These are phyloP conservation scores for Linum lewisii DNA, from an alignment of 345 rosid species.

Conservation along the genomic window DNA sequence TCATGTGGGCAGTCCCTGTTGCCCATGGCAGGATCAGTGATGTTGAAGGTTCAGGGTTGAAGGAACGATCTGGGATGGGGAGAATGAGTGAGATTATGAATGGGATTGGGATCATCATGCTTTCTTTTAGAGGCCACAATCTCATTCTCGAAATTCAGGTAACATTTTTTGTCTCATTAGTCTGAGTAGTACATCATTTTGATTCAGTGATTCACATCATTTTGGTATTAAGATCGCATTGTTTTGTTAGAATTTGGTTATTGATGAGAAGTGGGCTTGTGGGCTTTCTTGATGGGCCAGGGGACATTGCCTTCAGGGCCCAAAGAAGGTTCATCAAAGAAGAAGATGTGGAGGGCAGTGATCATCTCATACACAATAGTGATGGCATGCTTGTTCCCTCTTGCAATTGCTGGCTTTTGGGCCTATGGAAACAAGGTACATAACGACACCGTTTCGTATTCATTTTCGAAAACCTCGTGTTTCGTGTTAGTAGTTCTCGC, in stretches of 20 bases:
- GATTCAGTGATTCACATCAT: too few relatives aligned
- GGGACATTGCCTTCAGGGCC: constrained; percentile 42
- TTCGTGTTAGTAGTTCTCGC: too few relatives aligned
- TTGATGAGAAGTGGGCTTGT: not conserved
- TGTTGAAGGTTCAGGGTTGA: constrained; percentile 14
- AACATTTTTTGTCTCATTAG: too few relatives aligned
- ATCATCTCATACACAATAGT: constrained; percentile 27
- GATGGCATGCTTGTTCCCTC: constrained; percentile 23
- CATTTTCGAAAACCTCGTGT: too few relatives aligned
- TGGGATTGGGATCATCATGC: constrained; percentile 37
- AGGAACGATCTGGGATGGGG: constrained; percentile 12
- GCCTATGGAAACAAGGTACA: constrained; percentile 44
- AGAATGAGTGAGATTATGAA: constrained; percentile 16
- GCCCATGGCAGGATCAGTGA: constrained; percentile 14
- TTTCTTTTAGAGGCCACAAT: constrained; percentile 50
- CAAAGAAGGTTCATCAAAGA: constrained; percentile 12
- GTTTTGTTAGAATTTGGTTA: not conserved
- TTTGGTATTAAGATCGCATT: too few relatives aligned
- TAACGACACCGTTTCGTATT: not conserved
- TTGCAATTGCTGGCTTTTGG: constrained; percentile 45
- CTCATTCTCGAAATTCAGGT: constrained; percentile 63
- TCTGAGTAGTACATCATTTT: too few relatives aligned
- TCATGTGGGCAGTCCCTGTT: constrained; percentile 31
- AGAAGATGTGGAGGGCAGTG: constrained; percentile 47
- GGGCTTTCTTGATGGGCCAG: constrained; percentile 17